A percentile compares a stretch with the other conserved stretches of the same genome.
These are phyloP conservation scores for Phytophthora nicotianae DNA, from an alignment of 352 stramenopile genomes.

Conservation along the genomic window DNA sequence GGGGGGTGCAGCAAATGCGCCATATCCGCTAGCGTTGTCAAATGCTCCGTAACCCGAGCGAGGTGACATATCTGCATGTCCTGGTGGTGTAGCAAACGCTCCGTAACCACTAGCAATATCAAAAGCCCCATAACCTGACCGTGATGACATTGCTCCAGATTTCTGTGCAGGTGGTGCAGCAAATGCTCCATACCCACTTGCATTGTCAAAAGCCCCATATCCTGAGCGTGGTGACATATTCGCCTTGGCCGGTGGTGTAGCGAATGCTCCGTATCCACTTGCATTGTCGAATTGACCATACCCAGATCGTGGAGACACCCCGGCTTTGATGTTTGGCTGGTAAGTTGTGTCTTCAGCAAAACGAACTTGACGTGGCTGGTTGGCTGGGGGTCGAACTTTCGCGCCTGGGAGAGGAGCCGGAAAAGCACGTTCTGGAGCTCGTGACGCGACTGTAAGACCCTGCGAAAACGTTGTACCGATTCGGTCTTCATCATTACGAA, in stretches of 20 bases:
- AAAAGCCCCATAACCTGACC: conserved; percentile 44
- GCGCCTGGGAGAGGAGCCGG: conserved; percentile 1
- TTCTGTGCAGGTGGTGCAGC: conserved; percentile 11
- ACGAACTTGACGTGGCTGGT: conserved; percentile 26
- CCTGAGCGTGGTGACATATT: conserved; percentile 28
- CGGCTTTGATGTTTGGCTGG: conserved; percentile 11
- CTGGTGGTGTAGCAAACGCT: conserved; percentile 36
- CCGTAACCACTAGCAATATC: conserved; percentile 42
- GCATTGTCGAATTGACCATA: conserved; percentile 34
- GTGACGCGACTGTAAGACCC: conserved; percentile 44
- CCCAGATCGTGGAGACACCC: conserved; percentile 28
- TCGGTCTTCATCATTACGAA: conserved; percentile 60
- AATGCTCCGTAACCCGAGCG: conserved; percentile 38
- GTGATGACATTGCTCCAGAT: conserved; percentile 14
- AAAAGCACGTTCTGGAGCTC: not conserved
- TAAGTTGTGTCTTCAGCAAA: conserved; percentile 23
- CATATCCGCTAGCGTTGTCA: conserved; percentile 31
- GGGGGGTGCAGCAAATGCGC: conserved; percentile 19
- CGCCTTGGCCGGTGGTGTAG: conserved; percentile 12
- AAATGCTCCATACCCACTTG: conserved; percentile 28
- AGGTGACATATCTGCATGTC: conserved; percentile 25
- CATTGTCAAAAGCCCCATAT: conserved; percentile 36
- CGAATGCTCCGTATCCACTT: conserved; percentile 47
- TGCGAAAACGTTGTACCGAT: conserved; percentile 77
- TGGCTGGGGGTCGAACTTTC: conserved; percentile 6